Conservation (phyloP, 257 asterid species). For the Jacaranda mimosifolia region DNA sequence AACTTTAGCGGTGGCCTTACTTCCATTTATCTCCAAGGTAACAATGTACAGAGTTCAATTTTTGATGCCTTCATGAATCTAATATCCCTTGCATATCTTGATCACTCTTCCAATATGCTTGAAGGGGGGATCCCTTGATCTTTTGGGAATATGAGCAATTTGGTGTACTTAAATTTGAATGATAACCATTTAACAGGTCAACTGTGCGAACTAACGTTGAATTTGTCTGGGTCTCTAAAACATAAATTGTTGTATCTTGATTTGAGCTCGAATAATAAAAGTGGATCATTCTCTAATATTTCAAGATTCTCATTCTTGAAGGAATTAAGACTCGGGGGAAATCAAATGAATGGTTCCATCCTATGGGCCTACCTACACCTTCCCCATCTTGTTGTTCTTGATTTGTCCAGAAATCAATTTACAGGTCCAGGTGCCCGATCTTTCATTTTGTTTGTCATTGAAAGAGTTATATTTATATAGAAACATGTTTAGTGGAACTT, state of each 20-base stretch:
- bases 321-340: too few species aligned
- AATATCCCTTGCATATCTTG: too few species aligned
- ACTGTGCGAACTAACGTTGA: too few species aligned
- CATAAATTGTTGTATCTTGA: not conserved
- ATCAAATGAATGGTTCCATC: not conserved
- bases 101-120: too few species aligned
- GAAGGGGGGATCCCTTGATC: too few species aligned
- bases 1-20: too few species aligned
- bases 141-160: too few species aligned
- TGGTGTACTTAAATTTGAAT: too few species aligned
- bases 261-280: not conserved
- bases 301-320: not conserved
- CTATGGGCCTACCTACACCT: not conserved
- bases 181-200: too few species aligned
- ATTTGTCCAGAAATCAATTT: not conserved
- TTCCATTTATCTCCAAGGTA: too few species aligned
- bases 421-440: not conserved
- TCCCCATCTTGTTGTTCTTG: slow-evolving; percentile 1
- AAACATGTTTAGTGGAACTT: slow-evolving; percentile 27
- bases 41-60: too few species aligned
- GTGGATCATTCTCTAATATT: slow-evolving; percentile 1
- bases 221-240: not conserved
- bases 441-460: not conserved
- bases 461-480: not conserved
- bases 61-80: too few species aligned